Percentiles rank a stretch among this genome's conserved stretches.
Evolutionary conservation across 805 yeast genomes (phyloP).

Genomic region (Candida tibetensis): DNA sequence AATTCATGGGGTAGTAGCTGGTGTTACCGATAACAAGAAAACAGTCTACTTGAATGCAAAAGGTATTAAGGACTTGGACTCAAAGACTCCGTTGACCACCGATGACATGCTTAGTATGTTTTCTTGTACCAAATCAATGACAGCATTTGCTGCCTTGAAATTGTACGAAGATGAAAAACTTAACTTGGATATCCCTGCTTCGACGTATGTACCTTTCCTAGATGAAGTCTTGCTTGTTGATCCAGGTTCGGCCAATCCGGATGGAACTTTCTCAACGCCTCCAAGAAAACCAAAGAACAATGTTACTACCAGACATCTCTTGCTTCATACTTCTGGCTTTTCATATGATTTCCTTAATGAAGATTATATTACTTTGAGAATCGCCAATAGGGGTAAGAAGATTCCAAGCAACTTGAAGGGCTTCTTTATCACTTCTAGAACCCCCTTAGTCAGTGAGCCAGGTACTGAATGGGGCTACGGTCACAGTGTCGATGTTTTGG

Average conservation of each 20-base stretch:
- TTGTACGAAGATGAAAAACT: conserved; percentile 32
- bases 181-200: conserved; percentile 33
- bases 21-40: conserved; percentile 22
- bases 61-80: conserved; percentile 20
- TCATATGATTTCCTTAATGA: conserved; percentile 17
- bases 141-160: conserved; percentile 34
- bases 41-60: conserved; percentile 23
- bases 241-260: conserved; percentile 22
- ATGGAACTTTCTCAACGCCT: conserved; percentile 21
- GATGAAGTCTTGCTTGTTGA: conserved; percentile 26
- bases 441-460: conserved; percentile 30
- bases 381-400: conserved; percentile 6
- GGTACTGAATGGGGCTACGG: conserved; percentile 40
- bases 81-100: conserved; percentile 12
- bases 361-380: conserved; percentile 12
- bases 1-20: conserved; percentile 25
- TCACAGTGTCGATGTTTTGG: conserved; percentile 38
- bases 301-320: conserved; percentile 28
- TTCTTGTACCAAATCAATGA: conserved; percentile 35
- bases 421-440: conserved; percentile 13
- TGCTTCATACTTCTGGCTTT: conserved; percentile 30
- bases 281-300: conserved; percentile 22
- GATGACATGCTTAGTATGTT: conserved; percentile 21
- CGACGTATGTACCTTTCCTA: conserved; percentile 31
- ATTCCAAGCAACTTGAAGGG: conserved; percentile 8